These are phyloP conservation scores for Plasmodium berghei DNA, from an alignment of 169 alveolate genomes.

Conservation along the genomic window DNA sequence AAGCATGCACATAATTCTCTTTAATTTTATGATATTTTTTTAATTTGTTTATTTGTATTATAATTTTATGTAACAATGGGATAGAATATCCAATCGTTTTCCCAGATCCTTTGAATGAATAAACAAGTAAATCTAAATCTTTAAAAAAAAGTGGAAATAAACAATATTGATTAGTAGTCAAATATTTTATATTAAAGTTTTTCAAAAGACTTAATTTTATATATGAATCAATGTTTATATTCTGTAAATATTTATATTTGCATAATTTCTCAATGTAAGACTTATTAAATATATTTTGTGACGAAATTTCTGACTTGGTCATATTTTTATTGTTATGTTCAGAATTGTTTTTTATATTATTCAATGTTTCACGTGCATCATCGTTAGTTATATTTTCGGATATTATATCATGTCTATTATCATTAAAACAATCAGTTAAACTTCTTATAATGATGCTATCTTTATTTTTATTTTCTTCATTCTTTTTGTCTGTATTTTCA, in stretches of 20 bases:
- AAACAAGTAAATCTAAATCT: conserved; percentile 50
- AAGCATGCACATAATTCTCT: conserved; percentile 36
- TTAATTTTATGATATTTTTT: conserved; percentile 20
- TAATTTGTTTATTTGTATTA: conserved; percentile 39
- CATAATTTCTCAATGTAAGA: neutral
- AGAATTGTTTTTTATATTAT: neutral
- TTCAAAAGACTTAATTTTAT: conserved; percentile 57
- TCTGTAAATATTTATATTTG: conserved; percentile 5
- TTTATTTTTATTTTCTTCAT: neutral
- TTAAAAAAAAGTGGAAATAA: conserved; percentile 55
- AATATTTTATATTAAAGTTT: conserved; percentile 54
- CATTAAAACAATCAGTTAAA: neutral
- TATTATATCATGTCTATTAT: neutral
- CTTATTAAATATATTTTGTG: neutral
- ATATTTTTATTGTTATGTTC: neutral
- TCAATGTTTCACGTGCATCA: neutral
- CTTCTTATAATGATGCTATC: neutral
- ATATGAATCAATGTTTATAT: conserved; percentile 31
- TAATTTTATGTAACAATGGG: conserved; percentile 51
- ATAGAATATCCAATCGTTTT: conserved; percentile 36
- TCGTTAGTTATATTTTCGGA: neutral
- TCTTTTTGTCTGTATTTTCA: neutral
- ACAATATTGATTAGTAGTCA: conserved; percentile 59
- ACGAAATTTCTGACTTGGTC: neutral
- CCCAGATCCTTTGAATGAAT: conserved; percentile 58